Base-by-base conservation (phyloP, 768 basidiomycete species). In the Lanmaoa pseudosensibilis region DNA sequence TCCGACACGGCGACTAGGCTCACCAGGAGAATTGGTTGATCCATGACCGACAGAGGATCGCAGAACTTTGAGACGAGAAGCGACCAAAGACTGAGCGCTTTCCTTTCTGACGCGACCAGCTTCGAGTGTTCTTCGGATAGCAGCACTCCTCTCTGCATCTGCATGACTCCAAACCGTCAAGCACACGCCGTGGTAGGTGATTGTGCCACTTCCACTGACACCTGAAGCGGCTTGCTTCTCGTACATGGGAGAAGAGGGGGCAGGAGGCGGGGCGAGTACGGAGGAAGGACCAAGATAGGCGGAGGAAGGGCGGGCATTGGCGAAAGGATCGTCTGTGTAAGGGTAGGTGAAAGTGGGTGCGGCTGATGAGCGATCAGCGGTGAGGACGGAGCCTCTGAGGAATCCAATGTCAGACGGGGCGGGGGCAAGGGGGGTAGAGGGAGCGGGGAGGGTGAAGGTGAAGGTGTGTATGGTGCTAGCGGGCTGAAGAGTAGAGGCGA, bases 141-240 rank as follows among this genome's bases (percentile, higher is more conserved):
- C 93, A 15, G 78, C 80, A 52, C 88, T 87, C 46, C 94, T 86
- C 64, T 94, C 88, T 0, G 87, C 86, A 67, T 98, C 95, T 19
- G 94, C 94, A 66, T 95, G 94, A 4, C 91, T 93, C 94, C 94
- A 98, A 2, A 97, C 92, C 2, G 93, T 94, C 56, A 98, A 79
- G 63, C 92, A 93, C 37, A 96, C 93, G 46, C 93, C 94, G 67
- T 97, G 85, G 69, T 92, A 96, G 10, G 88, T 86, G 58, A 92
- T 70, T 3, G 73, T 72, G 6, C 69, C 65, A 10, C 43, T 57
- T 30, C 76, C 64, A 25, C 73, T 66, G 51, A 81, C 79, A n/a
- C 77, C 78, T 0, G 61, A 40, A 1, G 56, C 37, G 0, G 59
- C 59, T 16, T 72, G 72, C 43, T 72, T 72, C 27, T 72, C 70